Conservation (phyloP, 2,329 filamentous ascomycete genomes). For the Samsoniella hepiali region DNA sequence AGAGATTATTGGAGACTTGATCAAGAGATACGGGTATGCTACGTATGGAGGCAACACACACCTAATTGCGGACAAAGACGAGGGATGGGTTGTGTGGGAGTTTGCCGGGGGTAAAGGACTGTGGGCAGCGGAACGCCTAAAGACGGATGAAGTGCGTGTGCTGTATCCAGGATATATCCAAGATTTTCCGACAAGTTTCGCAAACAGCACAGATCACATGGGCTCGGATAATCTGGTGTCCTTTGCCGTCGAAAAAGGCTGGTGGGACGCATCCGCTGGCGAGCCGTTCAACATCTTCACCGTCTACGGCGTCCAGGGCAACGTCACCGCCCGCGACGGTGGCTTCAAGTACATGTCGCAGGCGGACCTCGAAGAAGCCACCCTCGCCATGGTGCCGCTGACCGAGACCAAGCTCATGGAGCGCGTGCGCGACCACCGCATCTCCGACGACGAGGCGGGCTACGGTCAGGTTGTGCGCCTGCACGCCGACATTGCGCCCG, state of each 20-base stretch:
- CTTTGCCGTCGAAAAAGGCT: constrained; percentile 28
- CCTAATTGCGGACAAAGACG: constrained; percentile 35
- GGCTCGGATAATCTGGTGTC: constrained; percentile 28
- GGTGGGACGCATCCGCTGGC: constrained; percentile 26
- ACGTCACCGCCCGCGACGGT: constrained; percentile 25
- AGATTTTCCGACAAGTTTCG: constrained; percentile 27
- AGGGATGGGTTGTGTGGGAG: constrained; percentile 31
- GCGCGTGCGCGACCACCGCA: constrained; percentile 28
- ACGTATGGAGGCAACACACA: constrained; percentile 43
- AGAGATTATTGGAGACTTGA: constrained; percentile 38
- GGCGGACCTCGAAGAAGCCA: constrained; percentile 26
- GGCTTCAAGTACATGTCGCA: constrained; percentile 33
- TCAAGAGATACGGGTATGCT: constrained; percentile 38
- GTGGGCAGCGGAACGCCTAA: constrained; percentile 29
- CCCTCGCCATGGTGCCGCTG: constrained; percentile 43
- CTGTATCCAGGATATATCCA: constrained; percentile 30
- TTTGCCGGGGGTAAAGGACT: constrained; percentile 27
- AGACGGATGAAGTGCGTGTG: constrained; percentile 25
- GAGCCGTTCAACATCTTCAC: constrained; percentile 29
- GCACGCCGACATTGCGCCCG: constrained; percentile 19
- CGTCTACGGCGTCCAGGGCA: constrained; percentile 25
- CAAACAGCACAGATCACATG: constrained; percentile 25
- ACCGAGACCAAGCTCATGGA: constrained; percentile 47
- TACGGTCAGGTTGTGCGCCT: constrained; percentile 30
- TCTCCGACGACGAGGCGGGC: constrained; percentile 29